Evolutionary conservation across 257 asterid species (phyloP), one percentile per base, ranked within the genome.

Genomic region (Sherardia arvensis): DNA sequence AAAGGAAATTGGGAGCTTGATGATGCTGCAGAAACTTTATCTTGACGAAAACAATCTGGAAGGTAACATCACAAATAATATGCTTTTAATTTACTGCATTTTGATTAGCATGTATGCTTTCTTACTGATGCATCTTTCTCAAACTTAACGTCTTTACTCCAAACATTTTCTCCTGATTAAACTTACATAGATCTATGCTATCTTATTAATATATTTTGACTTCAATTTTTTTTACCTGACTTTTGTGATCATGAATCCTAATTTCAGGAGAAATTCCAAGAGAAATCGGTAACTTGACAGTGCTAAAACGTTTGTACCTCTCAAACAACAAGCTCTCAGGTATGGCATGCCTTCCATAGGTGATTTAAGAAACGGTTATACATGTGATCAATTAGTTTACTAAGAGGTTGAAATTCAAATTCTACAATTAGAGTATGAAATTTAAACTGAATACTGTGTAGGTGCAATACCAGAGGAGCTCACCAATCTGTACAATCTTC

Each of bases 401-500:
- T 48, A 1, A 4, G 10, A 53, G 26, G 8, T 2, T 53, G n/a
- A 17, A 57, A 18, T n/a, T 51, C 11, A 21, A 12, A 22, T 51
- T 6, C 1, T n/a, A n/a, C n/a, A n/a, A n/a, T n/a, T n/a, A n/a
- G n/a, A n/a, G n/a, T n/a, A n/a, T n/a, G n/a, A n/a, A n/a, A n/a
- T n/a, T n/a, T n/a, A n/a, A 51, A 51, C 6, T 14, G 10, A 57
- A 26, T 7, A n/a, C n/a, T 23, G 64, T 18, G 25, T 67, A 76
- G 84, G 79, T n/a, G 53, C 55, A 11, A 69, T 76, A 45, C 79
- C 79, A 8, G 61, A 51, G 2, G 84, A 76, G 64, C 38, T 79
- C 53, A 59, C 74, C 62, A 67, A 71, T 9, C 81, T 79, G 51
- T 32, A 28, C 40, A 47, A 59, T 26, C 55, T 76, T 72, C 23